Evolutionary conservation across 371 early-diverging fungal species (phyloP).

Genomic region (Mycotypha africana): DNA sequence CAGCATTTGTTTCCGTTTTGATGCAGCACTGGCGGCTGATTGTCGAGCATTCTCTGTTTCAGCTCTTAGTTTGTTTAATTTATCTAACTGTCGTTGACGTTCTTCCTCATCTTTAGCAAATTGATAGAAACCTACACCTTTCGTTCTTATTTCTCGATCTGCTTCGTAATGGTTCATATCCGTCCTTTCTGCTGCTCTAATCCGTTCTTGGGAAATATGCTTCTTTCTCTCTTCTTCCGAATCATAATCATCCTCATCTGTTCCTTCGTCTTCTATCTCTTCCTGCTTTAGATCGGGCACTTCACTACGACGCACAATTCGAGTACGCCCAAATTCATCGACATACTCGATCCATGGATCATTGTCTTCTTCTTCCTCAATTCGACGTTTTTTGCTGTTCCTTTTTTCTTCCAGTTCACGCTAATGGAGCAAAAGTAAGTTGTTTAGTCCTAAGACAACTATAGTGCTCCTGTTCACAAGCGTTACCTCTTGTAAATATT

Average conservation of each 20-base stretch:
- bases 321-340: constrained; percentile 78
- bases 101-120: constrained; percentile 69
- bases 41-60: constrained; percentile 46
- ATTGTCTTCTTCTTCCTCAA: constrained; percentile 17
- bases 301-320: constrained; percentile 64
- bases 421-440: constrained; percentile 2
- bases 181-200: constrained; percentile 16
- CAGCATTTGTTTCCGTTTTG: constrained; percentile 46
- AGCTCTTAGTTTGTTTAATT: constrained; percentile 52
- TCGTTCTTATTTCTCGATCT: constrained; percentile 57
- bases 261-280: neutral
- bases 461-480: neutral
- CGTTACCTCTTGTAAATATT: constrained; percentile 33
- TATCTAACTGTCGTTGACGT: constrained; percentile 60
- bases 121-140: constrained; percentile 71
- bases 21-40: constrained; percentile 27
- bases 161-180: constrained; percentile 50
- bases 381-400: constrained; percentile 5
- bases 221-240: constrained; percentile 1
- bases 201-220: neutral
- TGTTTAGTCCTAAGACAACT: constrained; percentile 3
- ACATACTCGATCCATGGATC: constrained; percentile 80
- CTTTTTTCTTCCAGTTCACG: constrained; percentile 8
- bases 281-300: constrained; percentile 22
- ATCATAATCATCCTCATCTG: constrained; percentile 1